Evolutionary conservation across 371 early-diverging fungal genomes (phyloP).

Genomic region (Synchytrium microbalum): DNA sequence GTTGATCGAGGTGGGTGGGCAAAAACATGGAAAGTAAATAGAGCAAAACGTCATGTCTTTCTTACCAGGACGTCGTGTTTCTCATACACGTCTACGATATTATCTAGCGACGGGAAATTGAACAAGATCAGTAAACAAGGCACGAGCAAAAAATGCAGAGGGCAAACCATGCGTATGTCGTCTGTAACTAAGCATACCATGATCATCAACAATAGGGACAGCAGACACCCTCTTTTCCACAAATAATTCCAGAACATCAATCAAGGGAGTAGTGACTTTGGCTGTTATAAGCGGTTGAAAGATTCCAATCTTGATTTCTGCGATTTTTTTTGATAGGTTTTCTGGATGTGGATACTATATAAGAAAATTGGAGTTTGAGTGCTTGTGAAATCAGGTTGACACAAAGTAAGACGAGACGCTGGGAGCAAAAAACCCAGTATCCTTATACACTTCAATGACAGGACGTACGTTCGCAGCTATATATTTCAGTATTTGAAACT

Average conservation of each 20-base stretch:
- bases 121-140: constrained; percentile 5
- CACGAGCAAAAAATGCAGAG: constrained; percentile 8
- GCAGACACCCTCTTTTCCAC: constrained; percentile 79
- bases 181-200: constrained; percentile 50
- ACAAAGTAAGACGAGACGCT: no score
- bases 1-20: background rate
- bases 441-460: no score
- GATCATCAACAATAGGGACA: constrained; percentile 84
- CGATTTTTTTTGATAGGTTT: background rate
- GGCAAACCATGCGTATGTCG: background rate
- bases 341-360: background rate
- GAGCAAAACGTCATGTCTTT: background rate
- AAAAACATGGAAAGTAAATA: background rate
- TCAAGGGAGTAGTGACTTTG: constrained; percentile 55
- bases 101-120: constrained; percentile 31
- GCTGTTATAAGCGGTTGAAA: constrained; percentile 11
- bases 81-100: constrained; percentile 88
- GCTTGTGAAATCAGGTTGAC: background rate
- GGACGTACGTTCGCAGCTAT: constrained; percentile 72
- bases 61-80: constrained; percentile 87
- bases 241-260: constrained; percentile 81
- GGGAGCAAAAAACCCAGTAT: no score
- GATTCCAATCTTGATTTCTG: background rate
- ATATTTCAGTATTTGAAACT: constrained; percentile 83
- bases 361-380: constrained; percentile 15